Evolutionary conservation across 208 protist genomes (phyloP).

Genomic region (Acanthamoeba divionensis): DNA sequence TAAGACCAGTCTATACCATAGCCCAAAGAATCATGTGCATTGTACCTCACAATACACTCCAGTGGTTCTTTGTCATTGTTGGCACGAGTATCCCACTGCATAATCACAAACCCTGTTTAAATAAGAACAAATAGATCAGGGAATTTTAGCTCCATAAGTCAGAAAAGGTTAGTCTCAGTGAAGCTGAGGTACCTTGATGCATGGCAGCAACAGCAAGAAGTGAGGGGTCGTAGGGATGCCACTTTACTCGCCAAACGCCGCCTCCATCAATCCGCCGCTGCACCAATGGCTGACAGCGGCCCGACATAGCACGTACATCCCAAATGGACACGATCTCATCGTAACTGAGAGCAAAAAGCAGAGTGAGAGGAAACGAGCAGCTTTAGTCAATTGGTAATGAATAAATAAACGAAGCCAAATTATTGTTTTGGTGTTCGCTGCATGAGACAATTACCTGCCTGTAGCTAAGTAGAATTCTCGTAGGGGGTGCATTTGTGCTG

Average conservation of each 20-base stretch:
- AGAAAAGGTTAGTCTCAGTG: no score
- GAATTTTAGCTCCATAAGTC: no score
- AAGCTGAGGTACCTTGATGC: constrained; percentile 23
- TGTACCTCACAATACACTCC: no score
- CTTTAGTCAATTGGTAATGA: neutral
- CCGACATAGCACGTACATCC: constrained; percentile 4
- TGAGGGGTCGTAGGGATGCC: neutral
- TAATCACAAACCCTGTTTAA: no score
- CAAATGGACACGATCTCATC: constrained; percentile 38
- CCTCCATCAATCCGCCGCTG: constrained; percentile 14
- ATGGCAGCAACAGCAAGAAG: constrained; percentile 14
- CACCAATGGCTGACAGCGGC: neutral
- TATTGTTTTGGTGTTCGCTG: neutral
- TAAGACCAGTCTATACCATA: no score
- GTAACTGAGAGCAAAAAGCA: neutral
- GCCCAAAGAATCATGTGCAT: no score
- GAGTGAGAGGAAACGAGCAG: neutral
- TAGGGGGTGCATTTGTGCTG: neutral
- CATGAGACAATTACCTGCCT: neutral
- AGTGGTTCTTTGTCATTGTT: no score
- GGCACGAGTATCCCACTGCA: no score
- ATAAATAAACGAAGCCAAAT: neutral
- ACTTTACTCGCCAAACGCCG: constrained; percentile 42
- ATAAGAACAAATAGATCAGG: no score
- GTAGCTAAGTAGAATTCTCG: constrained; percentile 10